Evolutionary conservation across 2,329 filamentous ascomycete species (phyloP).

Genomic region (Diaporthe longicolla): DNA sequence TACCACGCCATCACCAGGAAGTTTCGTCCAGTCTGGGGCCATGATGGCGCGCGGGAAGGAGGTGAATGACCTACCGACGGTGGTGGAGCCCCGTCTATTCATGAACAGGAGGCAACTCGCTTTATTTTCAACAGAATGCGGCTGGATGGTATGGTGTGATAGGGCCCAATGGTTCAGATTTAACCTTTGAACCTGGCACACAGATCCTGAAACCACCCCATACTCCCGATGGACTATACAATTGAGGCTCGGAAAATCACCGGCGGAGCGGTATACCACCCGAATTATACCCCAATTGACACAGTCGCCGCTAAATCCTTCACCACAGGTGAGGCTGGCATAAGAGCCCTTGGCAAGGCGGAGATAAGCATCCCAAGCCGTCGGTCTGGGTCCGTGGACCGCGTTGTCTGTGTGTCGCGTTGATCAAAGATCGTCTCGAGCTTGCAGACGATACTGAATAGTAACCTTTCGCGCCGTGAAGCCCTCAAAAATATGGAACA

Average conservation of each 20-base stretch:
- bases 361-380: background rate
- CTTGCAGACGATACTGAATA: too few species aligned
- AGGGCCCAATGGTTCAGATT: background rate
- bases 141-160: background rate
- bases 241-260: background rate
- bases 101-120: background rate
- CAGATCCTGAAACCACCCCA: constrained; percentile 20
- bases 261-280: background rate
- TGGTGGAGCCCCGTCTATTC: too few species aligned
- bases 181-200: constrained; percentile 16
- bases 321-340: background rate
- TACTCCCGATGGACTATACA: constrained; percentile 24
- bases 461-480: too few species aligned
- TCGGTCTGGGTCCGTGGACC: background rate
- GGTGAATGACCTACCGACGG: background rate
- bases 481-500: background rate
- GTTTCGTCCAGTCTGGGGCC: constrained; percentile 19
- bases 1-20: constrained; percentile 14
- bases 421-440: background rate
- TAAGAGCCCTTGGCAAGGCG: background rate
- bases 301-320: too few species aligned
- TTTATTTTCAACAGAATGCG: background rate
- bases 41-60: background rate
- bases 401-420: background rate
- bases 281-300: background rate